A percentile compares a stretch with the other conserved stretches of the same genome.
Evolutionary conservation across 2,329 filamentous ascomycete genomes (phyloP).

Genomic region (Rutstroemia sp.): DNA sequence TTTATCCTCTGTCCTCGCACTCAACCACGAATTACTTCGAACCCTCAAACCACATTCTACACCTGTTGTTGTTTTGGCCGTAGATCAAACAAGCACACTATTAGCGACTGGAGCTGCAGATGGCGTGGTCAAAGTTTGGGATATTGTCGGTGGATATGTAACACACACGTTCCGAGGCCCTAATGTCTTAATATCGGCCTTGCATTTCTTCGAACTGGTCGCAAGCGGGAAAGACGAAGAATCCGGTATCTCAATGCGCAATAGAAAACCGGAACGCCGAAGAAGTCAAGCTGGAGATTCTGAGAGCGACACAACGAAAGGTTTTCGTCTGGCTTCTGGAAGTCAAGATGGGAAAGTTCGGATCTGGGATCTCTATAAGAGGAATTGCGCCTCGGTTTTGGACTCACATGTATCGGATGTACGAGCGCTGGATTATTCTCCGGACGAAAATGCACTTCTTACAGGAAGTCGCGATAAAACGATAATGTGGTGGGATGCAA

Average conservation of each 20-base stretch:
- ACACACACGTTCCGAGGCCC: slow-evolving; percentile 95
- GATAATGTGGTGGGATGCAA: slow-evolving; percentile 82
- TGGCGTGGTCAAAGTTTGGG: slow-evolving; percentile 93
- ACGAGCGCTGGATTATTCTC: slow-evolving; percentile 75
- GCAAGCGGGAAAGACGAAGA: slow-evolving; percentile 34
- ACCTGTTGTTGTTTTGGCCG: slow-evolving; percentile 77
- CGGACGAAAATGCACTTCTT: slow-evolving; percentile 65
- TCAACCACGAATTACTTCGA: slow-evolving; percentile 63
- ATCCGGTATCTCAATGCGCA: slow-evolving; percentile 30
- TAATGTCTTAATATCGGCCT: slow-evolving; percentile 80
- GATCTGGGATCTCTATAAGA: slow-evolving; percentile 86
- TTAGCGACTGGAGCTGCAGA: slow-evolving; percentile 91
- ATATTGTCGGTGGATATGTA: slow-evolving; percentile 80
- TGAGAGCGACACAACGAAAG: slow-evolving; percentile 41
- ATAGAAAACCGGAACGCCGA: slow-evolving; percentile 38
- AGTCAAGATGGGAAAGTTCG: slow-evolving; percentile 90
- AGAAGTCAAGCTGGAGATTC: slow-evolving; percentile 37
- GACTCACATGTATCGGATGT: slow-evolving; percentile 95
- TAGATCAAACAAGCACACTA: slow-evolving; percentile 81
- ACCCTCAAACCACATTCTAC: slow-evolving; percentile 86
- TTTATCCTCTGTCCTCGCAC: slow-evolving; percentile 43
- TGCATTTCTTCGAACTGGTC: slow-evolving; percentile 82
- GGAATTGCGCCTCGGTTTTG: slow-evolving; percentile 67
- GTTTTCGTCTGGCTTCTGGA: slow-evolving; percentile 80
- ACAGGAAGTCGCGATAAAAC: slow-evolving; percentile 91